Evolutionary conservation across 2,329 filamentous ascomycete genomes (phyloP), one percentile per base, ranked within the genome.

Genomic region (Aspergillus fumigatus): DNA sequence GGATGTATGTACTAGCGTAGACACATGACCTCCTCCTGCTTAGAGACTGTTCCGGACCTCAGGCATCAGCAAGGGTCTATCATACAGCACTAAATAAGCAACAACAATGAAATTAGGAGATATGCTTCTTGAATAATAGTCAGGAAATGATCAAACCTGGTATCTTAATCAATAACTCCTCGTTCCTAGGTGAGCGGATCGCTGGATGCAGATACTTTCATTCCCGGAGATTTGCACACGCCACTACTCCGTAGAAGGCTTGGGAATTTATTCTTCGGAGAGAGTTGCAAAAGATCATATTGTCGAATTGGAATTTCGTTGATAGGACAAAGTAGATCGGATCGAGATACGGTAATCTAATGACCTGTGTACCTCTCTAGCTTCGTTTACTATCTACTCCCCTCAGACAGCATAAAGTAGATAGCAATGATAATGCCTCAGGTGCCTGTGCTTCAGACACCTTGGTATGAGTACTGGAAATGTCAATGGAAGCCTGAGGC

Each of bases 21-120:
- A 23, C 49, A 55, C 53, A 41, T 51, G 53, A 55, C 53, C 53
- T 29, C 41, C 41, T 55, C 14, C 53, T 55, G 27, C 53, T 51
- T 55, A 26, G 41, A 38, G 25, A 26, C 14, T 17, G 23, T 11
- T 14, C 21, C 45, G 23, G 50, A n/a, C 40, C 45, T 25, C 19
- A 50, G 25, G 23, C 29, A 50, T 26, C 50, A 41, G 41, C 19
- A 47, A 50, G 49, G 41, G 41, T 14, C 10, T 10, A 11, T 45
- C 32, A 38, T 17, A 38, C 32, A 5, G 14, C 14, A 14, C n/a
- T 6, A 38, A 38, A 17, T 38, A 5, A 17, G 32, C 14, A 17
- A 38, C 17, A 38, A 17, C n/a, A 38, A 38, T 38, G 32, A 5
- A 7, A 38, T 14, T 7, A 38, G 32, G 32, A 38, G 32, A 38